phyloP scores from a whole-genome alignment of 495 filamentous ascomycete species.

The Lichenothelia convexa region DNA sequence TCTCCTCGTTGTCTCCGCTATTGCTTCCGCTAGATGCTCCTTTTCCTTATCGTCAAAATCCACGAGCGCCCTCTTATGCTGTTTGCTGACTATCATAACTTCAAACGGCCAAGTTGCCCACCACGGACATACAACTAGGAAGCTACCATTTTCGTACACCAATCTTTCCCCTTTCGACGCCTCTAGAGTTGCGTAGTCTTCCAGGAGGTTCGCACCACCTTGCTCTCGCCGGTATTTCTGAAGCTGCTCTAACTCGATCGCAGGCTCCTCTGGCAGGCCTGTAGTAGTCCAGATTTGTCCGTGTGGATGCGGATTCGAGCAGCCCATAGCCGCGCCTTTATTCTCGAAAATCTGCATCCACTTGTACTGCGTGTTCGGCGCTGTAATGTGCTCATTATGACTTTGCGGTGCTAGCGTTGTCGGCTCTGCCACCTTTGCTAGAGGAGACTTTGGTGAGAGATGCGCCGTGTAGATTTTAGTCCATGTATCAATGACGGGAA shows the following conservation, averaged over 20 bases:
- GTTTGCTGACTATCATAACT: conserved; percentile 71
- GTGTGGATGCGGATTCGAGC: conserved; percentile 95
- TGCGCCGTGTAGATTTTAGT: conserved; percentile 72
- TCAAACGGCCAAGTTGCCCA: conserved; percentile 98
- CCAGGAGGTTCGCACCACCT: conserved; percentile 52
- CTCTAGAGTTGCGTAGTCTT: conserved; percentile 76
- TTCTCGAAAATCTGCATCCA: conserved; percentile 99
- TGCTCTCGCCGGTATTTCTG: conserved; percentile 55
- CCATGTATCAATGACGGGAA: conserved; percentile 70
- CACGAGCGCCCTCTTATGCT: conserved; percentile 61
- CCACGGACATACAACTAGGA: conserved; percentile 82
- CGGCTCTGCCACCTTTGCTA: conserved; percentile 31
- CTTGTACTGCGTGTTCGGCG: conserved; percentile 59
- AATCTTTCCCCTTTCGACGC: conserved; percentile 63
- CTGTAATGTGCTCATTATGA: conserved; percentile 25
- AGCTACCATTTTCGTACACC: conserved; percentile 67
- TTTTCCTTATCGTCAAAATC: conserved; percentile 57
- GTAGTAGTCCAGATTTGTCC: conserved; percentile 94
- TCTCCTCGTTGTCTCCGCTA: conserved; percentile 69
- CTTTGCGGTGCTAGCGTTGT: conserved; percentile 30
- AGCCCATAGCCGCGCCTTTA: conserved; percentile 95
- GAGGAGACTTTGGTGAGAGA: conserved; percentile 51
- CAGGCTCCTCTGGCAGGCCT: conserved; percentile 71
- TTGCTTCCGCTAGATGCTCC: conserved; percentile 53
- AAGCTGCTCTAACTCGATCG: conserved; percentile 58